Evolutionary conservation across 2,329 filamentous ascomycete species (phyloP), one percentile per base, ranked within the genome.

Genomic region (Mollisia scopiformis): DNA sequence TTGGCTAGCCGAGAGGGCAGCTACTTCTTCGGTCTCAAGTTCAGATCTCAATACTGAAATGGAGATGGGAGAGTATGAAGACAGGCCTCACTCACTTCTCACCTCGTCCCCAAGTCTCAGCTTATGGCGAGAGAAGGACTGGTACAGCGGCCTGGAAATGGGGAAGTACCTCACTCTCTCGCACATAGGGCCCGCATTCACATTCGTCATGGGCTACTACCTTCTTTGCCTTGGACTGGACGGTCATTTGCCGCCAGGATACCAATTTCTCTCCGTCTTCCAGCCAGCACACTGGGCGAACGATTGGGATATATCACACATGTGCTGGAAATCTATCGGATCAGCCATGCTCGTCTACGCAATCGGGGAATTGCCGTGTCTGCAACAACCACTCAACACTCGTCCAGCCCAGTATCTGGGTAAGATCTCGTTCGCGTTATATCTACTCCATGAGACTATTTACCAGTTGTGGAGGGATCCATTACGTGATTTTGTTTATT

Each of bases 371-470:
- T 63, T 65, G 13, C 53, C 61, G 1, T 49, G 55, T 11, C 63
- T 77, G 51, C 78, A 77, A 58, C 67, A 66, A 16, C 78, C 78
- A 30, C 80, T 84, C 66, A 79, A 79, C 59, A 76, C 75, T 3
- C 70, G 75, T 0, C 64, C 82, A 6, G 79, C 79, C 14, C 82
- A 83, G 65, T 86, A 86, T 69, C 78, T 83, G 16, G 84, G 80
- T 6, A 77, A 79, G 37, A 80, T 86, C 64, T 84, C 81, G 58
- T 86, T 82, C 63, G 80, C 83, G 3, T 74, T 86, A 8, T 86
- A 86, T 67, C 76, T 86, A n/a, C 76, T 83, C 7, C 84, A 86
- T 66, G 82, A 82, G 0, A 78, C 77, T 3, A 72, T 82, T 10
- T 68, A 52, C 21, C 43, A 47, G 19, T 47, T 52, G 19, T 52